phyloP scores from a whole-genome alignment of 2,329 filamentous ascomycete species.

The Calonectria honghensis region DNA sequence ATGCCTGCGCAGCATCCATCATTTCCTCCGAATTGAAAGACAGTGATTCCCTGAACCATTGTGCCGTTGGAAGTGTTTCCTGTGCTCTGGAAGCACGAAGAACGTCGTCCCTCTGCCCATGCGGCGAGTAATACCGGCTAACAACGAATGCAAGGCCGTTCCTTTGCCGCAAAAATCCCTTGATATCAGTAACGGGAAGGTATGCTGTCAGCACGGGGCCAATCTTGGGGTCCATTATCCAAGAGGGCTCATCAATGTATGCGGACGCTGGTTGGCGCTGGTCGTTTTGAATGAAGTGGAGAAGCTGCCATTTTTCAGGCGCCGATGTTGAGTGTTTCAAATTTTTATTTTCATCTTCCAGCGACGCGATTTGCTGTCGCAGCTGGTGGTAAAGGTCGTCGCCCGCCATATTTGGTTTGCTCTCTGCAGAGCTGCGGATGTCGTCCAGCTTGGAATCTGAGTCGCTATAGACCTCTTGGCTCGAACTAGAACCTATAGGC shows the following conservation, averaged over 20 bases:
- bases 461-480: fast-evolving
- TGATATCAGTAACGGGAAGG: background rate
- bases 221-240: background rate
- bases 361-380: background rate
- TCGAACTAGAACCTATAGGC: background rate
- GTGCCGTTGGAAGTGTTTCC: background rate
- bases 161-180: background rate
- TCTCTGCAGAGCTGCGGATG: background rate
- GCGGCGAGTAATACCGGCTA: background rate
- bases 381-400: background rate
- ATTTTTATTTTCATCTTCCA: background rate
- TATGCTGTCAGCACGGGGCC: background rate
- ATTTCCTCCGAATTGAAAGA: constrained; percentile 5
- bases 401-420: background rate
- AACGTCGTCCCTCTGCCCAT: background rate
- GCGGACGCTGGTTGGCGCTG: background rate
- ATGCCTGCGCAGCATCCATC: background rate
- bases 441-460: background rate
- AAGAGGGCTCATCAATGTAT: background rate
- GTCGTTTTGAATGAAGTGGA: constrained; percentile 1
- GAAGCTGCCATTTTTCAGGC: background rate
- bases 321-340: background rate
- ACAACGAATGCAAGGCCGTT: background rate
- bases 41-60: constrained; percentile 3
- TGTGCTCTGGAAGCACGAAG: background rate